Evolutionary conservation across 352 stramenopile species (phyloP).

Genomic region (Phytopythium montanum): DNA sequence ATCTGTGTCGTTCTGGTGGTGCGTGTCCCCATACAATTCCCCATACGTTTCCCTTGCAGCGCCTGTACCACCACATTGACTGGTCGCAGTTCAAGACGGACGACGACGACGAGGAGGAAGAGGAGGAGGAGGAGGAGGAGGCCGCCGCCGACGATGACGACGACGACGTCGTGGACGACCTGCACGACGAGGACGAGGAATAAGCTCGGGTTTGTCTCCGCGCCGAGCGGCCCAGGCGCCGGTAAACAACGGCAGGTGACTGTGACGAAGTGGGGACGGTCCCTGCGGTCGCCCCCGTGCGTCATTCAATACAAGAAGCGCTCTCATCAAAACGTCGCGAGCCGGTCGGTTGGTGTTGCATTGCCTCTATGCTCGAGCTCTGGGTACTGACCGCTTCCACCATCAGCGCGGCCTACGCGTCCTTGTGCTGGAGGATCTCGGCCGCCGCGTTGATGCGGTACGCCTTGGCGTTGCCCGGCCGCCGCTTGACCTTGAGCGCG

Average conservation of each 20-base stretch:
- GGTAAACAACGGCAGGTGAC: not conserved
- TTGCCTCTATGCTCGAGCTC: not conserved
- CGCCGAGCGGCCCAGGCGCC: not conserved
- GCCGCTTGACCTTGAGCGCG: slow-evolving; percentile 90
- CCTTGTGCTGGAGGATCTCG: slow-evolving; percentile 58
- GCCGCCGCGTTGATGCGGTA: slow-evolving; percentile 82
- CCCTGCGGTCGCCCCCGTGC: not conserved
- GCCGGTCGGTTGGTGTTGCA: not conserved
- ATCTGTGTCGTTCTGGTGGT: slow-evolving; percentile 44
- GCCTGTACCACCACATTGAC: slow-evolving; percentile 88
- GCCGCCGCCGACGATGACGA: slow-evolving; percentile 24
- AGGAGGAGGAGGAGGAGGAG: slow-evolving; percentile 62
- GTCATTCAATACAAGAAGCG: not conserved
- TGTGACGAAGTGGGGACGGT: not conserved
- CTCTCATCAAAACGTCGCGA: not conserved
- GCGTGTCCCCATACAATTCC: slow-evolving; percentile 9
- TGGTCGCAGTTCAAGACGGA: slow-evolving; percentile 82
- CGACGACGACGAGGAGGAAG: slow-evolving; percentile 79
- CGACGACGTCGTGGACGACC: slow-evolving; percentile 16
- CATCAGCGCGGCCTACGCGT: not conserved
- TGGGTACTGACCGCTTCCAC: too few relatives aligned
- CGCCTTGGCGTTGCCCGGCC: slow-evolving; percentile 85
- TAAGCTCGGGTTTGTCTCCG: slow-evolving; percentile 7
- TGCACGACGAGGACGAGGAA: slow-evolving; percentile 32
- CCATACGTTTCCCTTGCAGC: slow-evolving; percentile 22